phyloP scores from a whole-genome alignment of 371 early-diverging fungal genomes.

The Saksenaea vasiformis region DNA sequence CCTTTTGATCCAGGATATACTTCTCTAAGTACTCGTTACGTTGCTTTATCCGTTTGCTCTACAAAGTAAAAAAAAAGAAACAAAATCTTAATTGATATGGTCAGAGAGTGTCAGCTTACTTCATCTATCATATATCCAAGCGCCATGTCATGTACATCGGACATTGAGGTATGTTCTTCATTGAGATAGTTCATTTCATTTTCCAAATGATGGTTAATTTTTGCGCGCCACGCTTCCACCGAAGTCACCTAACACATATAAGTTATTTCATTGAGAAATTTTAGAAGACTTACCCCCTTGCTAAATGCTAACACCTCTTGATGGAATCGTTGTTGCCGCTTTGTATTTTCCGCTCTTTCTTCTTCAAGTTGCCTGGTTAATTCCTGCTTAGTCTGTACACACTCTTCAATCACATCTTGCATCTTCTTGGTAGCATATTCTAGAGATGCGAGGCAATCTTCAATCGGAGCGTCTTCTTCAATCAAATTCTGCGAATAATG shows the following conservation, averaged over 20 bases:
- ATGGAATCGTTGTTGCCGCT: constrained; percentile 8
- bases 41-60: constrained; percentile 5
- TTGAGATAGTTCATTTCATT: background rate
- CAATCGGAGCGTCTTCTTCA: constrained; percentile 6
- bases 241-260: constrained; percentile 1
- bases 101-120: background rate
- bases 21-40: background rate
- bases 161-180: background rate
- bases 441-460: constrained; percentile 11
- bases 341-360: constrained; percentile 7
- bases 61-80: background rate
- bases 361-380: constrained; percentile 13
- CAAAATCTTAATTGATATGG: background rate
- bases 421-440: constrained; percentile 14
- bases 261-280: background rate
- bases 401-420: constrained; percentile 13
- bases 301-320: constrained; percentile 13
- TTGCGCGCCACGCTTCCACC: background rate
- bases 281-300: background rate
- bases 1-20: background rate
- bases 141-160: background rate
- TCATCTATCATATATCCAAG: constrained; percentile 1
- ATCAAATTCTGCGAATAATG: constrained; percentile 1
- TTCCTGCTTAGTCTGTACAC: constrained; percentile 2
- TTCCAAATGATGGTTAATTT: background rate